These are phyloP conservation scores for Sporothrix phasma DNA, from an alignment of 2,329 filamentous ascomycete species.

Conservation along the genomic window DNA sequence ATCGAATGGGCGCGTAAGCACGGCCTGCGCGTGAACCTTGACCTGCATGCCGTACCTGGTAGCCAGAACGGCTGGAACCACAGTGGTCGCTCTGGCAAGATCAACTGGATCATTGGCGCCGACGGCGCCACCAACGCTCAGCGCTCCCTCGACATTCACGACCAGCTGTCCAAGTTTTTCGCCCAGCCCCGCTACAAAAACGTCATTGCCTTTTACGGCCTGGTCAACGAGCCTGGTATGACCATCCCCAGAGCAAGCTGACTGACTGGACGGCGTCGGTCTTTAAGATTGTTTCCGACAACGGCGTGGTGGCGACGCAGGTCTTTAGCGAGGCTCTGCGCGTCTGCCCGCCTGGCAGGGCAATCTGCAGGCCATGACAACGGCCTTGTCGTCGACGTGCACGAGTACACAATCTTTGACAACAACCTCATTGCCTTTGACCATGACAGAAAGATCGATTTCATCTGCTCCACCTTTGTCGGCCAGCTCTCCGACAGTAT, in stretches of 20 bases:
- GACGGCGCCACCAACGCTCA: slow-evolving; percentile 69
- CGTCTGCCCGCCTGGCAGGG: slow-evolving; percentile 83
- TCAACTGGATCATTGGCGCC: slow-evolving; percentile 83
- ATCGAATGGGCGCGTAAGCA: slow-evolving; percentile 94
- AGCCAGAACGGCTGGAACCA: slow-evolving; percentile 99
- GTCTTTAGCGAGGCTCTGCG: slow-evolving; percentile 94
- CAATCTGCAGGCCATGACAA: slow-evolving; percentile 51
- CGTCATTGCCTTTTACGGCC: slow-evolving; percentile 82
- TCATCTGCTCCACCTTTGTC: slow-evolving; percentile 86
- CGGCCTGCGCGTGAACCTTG: slow-evolving; percentile 83
- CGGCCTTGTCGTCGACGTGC: slow-evolving; percentile 81
- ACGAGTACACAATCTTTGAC: slow-evolving; percentile 99
- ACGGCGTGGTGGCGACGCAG: slow-evolving; percentile 61
- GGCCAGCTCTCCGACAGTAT: slow-evolving; percentile 64
- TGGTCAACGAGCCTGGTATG: slow-evolving; percentile 93
- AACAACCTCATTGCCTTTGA: slow-evolving; percentile 69
- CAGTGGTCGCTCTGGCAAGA: slow-evolving; percentile 68
- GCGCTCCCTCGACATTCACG: slow-evolving; percentile 76
- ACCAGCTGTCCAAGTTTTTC: slow-evolving; percentile 84
- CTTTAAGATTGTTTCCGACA: slow-evolving; percentile 60
- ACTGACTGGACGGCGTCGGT: slow-evolving; percentile 70
- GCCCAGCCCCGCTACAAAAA: slow-evolving; percentile 88
- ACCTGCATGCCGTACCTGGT: slow-evolving; percentile 83
- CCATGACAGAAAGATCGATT: slow-evolving; percentile 74
- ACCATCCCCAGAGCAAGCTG: slow-evolving; percentile 58